A percentile compares a stretch with the other conserved stretches of the same genome.
These are phyloP conservation scores for Chamaecyparis obtusa DNA, from an alignment of 75 land plant species.

Conservation along the genomic window DNA sequence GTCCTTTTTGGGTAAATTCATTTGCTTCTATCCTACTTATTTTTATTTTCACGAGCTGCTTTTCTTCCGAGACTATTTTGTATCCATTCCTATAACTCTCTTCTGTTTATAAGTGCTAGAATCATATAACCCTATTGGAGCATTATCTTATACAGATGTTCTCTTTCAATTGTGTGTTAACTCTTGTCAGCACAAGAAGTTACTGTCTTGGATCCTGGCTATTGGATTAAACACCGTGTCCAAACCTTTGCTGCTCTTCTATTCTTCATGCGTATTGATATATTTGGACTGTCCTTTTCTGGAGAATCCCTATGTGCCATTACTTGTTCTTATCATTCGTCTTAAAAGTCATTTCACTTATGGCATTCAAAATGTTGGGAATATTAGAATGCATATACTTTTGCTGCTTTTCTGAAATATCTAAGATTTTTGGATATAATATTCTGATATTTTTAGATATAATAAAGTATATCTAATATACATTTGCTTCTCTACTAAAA, in stretches of 20 bases:
- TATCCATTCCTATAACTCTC: not conserved
- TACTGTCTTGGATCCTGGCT: not conserved
- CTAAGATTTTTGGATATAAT: too few relatives aligned
- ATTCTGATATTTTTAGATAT: too few relatives aligned
- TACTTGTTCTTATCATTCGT: too few relatives aligned
- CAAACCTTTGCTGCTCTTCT: not conserved
- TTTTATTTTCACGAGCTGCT: not conserved
- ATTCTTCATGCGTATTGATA: not conserved
- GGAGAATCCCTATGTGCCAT: not conserved
- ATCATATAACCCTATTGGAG: not conserved
- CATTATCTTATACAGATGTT: not conserved
- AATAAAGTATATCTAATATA: too few relatives aligned
- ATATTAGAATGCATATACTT: not conserved
- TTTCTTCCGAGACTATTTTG: not conserved
- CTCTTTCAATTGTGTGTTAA: not conserved
- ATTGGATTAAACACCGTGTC: not conserved
- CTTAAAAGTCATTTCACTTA: too few relatives aligned
- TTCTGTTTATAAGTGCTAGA: not conserved
- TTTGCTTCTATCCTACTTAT: not conserved
- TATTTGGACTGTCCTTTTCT: not conserved
- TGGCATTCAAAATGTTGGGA: not conserved
- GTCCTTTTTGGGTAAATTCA: not conserved
- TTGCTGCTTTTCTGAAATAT: too few relatives aligned
- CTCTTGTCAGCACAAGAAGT: not conserved
- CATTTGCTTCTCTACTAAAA: not conserved